Evolutionary conservation across 2,329 filamentous ascomycete genomes (phyloP).

Genomic region (Fusarium odoratissimum): DNA sequence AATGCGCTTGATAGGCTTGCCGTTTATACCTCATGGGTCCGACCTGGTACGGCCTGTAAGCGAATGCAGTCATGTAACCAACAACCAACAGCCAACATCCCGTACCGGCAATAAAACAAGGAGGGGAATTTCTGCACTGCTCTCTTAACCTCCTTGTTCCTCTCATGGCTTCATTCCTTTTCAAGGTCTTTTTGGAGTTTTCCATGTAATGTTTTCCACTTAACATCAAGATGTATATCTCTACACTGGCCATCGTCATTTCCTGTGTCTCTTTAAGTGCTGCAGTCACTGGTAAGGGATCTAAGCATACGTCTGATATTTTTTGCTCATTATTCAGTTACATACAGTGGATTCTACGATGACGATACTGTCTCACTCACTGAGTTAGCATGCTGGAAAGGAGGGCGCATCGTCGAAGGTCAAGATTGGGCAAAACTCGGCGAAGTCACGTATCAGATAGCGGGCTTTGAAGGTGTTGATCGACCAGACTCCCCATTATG

Average conservation of each 20-base stretch:
- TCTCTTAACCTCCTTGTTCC: no score
- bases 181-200: background rate
- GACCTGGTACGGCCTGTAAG: no score
- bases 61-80: no score
- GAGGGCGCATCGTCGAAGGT: background rate
- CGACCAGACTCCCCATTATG: background rate
- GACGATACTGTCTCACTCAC: background rate
- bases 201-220: no score
- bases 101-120: background rate
- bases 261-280: rapidly evolving
- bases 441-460: background rate
- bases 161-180: no score
- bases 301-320: no score
- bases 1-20: no score
- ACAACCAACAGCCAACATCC: background rate
- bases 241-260: background rate
- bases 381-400: background rate
- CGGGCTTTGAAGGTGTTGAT: background rate
- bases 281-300: background rate
- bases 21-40: background rate
- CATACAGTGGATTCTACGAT: background rate
- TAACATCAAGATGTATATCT: background rate
- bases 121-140: no score
- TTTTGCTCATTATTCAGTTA: no score
- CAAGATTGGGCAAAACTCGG: background rate